Percentiles rank a stretch among this genome's conserved stretches.
Evolutionary conservation across 78 protist species (phyloP).

Genomic region (Monocercomonoides exilis): DNA sequence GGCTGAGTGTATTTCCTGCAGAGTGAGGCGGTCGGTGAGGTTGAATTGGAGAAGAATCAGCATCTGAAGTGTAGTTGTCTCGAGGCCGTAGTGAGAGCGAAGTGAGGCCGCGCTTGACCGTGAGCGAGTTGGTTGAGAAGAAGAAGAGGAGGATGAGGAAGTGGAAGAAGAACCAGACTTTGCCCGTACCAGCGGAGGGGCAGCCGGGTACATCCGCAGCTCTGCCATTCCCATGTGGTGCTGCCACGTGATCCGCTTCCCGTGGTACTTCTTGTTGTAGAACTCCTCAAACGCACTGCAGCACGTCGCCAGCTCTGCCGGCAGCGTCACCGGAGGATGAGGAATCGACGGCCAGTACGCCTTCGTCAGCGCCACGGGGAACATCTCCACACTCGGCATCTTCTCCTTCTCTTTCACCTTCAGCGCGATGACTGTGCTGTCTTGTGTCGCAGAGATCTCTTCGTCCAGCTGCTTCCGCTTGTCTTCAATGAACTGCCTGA

Average conservation of each 20-base stretch:
- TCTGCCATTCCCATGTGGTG: conserved; percentile 10
- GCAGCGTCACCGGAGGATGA: background rate
- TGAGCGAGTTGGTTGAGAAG: no score
- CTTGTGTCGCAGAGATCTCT: no score
- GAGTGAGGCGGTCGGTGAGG: background rate
- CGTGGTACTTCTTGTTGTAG: conserved; percentile 12
- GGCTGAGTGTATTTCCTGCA: background rate
- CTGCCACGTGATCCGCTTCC: conserved; percentile 21
- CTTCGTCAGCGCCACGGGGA: background rate
- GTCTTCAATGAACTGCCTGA: background rate
- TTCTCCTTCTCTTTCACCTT: no score
- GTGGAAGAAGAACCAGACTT: conserved; percentile 5
- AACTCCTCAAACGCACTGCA: background rate
- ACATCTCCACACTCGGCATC: no score
- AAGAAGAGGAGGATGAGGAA: no score
- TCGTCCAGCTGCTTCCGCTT: background rate
- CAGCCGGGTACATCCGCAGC: background rate
- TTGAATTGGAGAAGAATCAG: background rate
- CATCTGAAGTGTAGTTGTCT: background rate
- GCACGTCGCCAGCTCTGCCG: background rate
- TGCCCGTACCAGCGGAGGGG: background rate
- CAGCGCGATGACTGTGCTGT: no score
- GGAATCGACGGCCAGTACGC: background rate
- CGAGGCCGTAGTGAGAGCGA: background rate
- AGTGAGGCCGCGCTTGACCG: background rate